Percentiles rank a stretch among this genome's conserved stretches.
These are phyloP conservation scores for Crithidia bombi DNA, from an alignment of 208 protist species.

Conservation along the genomic window DNA sequence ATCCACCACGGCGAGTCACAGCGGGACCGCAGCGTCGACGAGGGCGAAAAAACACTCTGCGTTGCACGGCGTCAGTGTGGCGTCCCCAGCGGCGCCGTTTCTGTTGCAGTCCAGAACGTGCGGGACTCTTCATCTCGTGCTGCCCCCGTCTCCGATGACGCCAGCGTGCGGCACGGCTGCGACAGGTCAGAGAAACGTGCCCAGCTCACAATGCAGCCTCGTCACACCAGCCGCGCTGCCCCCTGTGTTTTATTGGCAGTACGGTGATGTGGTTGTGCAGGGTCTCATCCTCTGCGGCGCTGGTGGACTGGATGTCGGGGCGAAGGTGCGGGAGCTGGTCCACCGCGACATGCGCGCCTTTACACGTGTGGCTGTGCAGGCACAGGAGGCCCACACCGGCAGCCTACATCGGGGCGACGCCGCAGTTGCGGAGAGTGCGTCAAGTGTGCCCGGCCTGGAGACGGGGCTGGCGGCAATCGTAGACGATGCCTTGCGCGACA, in stretches of 20 bases:
- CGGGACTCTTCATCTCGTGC: conserved; percentile 13
- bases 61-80: neutral
- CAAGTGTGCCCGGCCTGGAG: neutral
- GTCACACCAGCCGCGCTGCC: conserved; percentile 25
- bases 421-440: neutral
- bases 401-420: neutral
- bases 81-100: conserved; percentile 7
- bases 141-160: neutral
- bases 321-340: conserved; percentile 20
- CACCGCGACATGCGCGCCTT: neutral
- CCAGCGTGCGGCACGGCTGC: neutral
- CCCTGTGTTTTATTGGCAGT: conserved; percentile 54
- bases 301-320: conserved; percentile 20
- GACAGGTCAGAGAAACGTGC: neutral
- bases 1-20: too few relatives aligned
- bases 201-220: neutral
- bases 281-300: conserved; percentile 40
- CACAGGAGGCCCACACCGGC: neutral
- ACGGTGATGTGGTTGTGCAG: conserved; percentile 47
- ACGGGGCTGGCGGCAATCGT: conserved; percentile 9
- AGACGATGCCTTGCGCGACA: conserved; percentile 3
- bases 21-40: neutral
- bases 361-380: neutral
- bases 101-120: neutral
- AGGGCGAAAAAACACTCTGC: neutral